Evolutionary conservation across 805 yeast genomes (phyloP).

Genomic region (Henningerozyma blattae): DNA sequence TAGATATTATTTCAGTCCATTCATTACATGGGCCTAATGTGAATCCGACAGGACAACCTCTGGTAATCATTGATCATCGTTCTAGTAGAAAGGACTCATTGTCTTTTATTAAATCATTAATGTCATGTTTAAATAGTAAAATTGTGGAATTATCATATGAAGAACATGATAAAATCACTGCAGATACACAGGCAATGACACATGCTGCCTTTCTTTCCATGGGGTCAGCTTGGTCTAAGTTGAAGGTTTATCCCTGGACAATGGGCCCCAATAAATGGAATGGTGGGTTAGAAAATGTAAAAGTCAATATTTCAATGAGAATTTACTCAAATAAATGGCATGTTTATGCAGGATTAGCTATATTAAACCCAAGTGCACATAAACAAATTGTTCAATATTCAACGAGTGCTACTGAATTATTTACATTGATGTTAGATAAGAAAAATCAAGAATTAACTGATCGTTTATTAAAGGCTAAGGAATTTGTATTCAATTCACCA

Average conservation of each 20-base stretch:
- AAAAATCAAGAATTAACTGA: slow-evolving; percentile 42
- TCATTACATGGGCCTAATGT: slow-evolving; percentile 93
- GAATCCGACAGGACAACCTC: slow-evolving; percentile 81
- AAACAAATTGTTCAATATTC: slow-evolving; percentile 85
- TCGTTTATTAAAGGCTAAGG: slow-evolving; percentile 55
- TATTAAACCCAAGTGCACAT: slow-evolving; percentile 91
- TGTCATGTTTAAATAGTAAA: slow-evolving; percentile 68
- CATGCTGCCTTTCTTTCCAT: slow-evolving; percentile 94
- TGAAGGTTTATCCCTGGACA: slow-evolving; percentile 81
- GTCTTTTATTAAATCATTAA: slow-evolving; percentile 47
- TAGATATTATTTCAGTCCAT: slow-evolving; percentile 76
- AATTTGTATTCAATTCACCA: slow-evolving; percentile 70
- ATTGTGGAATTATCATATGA: slow-evolving; percentile 67
- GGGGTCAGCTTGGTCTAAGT: slow-evolving; percentile 92
- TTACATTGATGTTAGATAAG: slow-evolving; percentile 69
- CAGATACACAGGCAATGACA: slow-evolving; percentile 97
- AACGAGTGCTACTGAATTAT: slow-evolving; percentile 68
- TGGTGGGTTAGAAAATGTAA: slow-evolving; percentile 94
- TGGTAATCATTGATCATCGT: slow-evolving; percentile 73
- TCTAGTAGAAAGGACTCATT: slow-evolving; percentile 40
- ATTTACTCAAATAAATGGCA: slow-evolving; percentile 95
- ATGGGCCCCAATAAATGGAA: slow-evolving; percentile 45
- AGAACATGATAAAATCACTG: slow-evolving; percentile 90
- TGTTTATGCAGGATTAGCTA: slow-evolving; percentile 95
- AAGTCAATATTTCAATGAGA: slow-evolving; percentile 82